phyloP scores from a whole-genome alignment of 2,329 filamentous ascomycete species.

The Xylariaceae sp. region DNA sequence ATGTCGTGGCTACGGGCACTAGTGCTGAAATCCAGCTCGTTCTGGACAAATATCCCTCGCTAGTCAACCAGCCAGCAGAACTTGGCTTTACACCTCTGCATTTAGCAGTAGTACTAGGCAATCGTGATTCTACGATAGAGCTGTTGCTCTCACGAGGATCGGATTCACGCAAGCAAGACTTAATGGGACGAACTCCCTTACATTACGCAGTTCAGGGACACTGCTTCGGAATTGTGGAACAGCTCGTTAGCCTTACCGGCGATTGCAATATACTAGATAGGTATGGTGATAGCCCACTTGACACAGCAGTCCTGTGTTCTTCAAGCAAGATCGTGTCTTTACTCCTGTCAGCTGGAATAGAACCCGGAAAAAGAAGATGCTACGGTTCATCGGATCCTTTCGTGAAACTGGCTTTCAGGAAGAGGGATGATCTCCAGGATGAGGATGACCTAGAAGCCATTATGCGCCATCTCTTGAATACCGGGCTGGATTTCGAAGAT shows the following conservation, averaged over 20 bases:
- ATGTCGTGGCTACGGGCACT: neutral
- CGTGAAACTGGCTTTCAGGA: neutral
- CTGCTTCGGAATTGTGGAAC: neutral
- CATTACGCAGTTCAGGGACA: neutral
- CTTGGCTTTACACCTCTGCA: neutral
- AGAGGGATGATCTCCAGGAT: neutral
- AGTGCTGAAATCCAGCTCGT: neutral
- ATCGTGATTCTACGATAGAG: neutral
- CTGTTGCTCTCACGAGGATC: constrained; percentile 1
- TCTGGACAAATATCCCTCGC: neutral
- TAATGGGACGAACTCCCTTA: neutral
- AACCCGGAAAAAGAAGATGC: too few relatives aligned
- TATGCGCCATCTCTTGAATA: neutral
- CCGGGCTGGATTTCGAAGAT: neutral
- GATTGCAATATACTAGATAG: neutral
- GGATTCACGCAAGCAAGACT: neutral
- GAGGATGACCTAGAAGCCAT: neutral
- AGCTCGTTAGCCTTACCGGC: neutral
- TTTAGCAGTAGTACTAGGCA: neutral
- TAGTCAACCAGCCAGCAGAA: neutral
- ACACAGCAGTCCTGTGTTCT: neutral
- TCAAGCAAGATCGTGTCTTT: neutral
- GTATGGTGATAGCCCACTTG: neutral
- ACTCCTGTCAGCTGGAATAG: neutral
- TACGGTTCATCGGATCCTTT: neutral